phyloP scores from a whole-genome alignment of 192 early-diverging fungal species.

The Fimicolochytrium jonesii region DNA sequence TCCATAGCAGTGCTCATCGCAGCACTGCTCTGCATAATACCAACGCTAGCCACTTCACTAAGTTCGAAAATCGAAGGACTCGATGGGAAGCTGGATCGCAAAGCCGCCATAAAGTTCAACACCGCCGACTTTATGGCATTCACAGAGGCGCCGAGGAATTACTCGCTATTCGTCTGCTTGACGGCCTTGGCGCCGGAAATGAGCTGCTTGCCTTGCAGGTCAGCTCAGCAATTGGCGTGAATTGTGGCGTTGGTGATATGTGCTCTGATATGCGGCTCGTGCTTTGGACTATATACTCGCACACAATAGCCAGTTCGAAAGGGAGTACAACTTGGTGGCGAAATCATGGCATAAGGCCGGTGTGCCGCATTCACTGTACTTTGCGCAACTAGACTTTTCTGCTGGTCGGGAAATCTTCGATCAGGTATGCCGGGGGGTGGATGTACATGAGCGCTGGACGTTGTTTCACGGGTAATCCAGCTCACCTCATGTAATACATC shows the following conservation, averaged over 20 bases:
- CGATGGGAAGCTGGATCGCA: not conserved
- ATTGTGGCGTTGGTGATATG: not conserved
- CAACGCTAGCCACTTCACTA: not conserved
- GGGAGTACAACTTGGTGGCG: slow-evolving; percentile 61
- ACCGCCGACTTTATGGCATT: slow-evolving; percentile 51
- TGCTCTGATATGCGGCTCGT: not conserved
- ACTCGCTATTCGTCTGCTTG: slow-evolving; percentile 60
- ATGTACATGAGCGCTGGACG: too few relatives aligned
- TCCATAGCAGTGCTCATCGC: not conserved
- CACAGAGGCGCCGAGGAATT: slow-evolving; percentile 63
- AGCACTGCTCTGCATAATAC: not conserved
- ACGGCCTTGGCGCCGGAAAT: slow-evolving; percentile 61
- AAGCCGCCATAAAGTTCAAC: slow-evolving; percentile 52
- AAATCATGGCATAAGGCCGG: slow-evolving; percentile 36
- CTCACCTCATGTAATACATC: too few relatives aligned
- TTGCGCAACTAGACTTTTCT: slow-evolving; percentile 66
- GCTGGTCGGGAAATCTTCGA: slow-evolving; percentile 59
- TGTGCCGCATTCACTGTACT: slow-evolving; percentile 43
- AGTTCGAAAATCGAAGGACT: slow-evolving; percentile 19
- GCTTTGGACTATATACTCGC: not conserved
- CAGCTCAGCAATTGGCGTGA: slow-evolving; percentile 8
- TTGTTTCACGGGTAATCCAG: too few relatives aligned
- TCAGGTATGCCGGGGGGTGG: slow-evolving; percentile 53
- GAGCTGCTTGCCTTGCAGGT: slow-evolving; percentile 73
- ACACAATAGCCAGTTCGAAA: slow-evolving; percentile 57